These are phyloP conservation scores for Colletotrichum lentis DNA, from an alignment of 2,329 filamentous ascomycete species.

Conservation along the genomic window DNA sequence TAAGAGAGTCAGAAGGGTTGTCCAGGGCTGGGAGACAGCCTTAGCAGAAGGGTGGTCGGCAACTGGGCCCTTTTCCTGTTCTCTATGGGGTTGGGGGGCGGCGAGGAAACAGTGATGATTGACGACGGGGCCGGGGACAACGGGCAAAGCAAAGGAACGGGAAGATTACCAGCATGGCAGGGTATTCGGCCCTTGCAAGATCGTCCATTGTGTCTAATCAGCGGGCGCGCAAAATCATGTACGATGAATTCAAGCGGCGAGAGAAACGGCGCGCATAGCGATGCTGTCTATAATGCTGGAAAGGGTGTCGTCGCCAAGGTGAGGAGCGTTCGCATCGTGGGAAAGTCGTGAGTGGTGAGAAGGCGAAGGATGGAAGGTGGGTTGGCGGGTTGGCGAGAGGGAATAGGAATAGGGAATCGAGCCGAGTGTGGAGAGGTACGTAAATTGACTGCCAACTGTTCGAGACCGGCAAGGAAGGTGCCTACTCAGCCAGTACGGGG, in stretches of 20 bases:
- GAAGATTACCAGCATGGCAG: slow-evolving; percentile 81
- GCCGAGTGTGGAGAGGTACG: slow-evolving; percentile 22
- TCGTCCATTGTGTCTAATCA: slow-evolving; percentile 68
- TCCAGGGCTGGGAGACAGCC: neutral
- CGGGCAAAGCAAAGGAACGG: neutral
- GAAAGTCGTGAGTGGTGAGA: slow-evolving; percentile 27
- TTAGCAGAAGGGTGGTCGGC: neutral
- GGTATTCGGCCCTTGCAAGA: slow-evolving; percentile 88
- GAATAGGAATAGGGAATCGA: slow-evolving; percentile 8
- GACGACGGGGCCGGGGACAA: neutral
- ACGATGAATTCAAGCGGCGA: slow-evolving; percentile 31
- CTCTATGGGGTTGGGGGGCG: neutral
- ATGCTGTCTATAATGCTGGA: slow-evolving; percentile 38
- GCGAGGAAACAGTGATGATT: slow-evolving; percentile 17
- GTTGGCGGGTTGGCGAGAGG: slow-evolving; percentile 16
- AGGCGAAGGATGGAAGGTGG: neutral
- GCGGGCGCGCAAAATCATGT: slow-evolving; percentile 36
- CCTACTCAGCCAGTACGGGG: neutral
- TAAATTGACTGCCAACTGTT: slow-evolving; percentile 5
- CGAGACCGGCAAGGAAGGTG: slow-evolving; percentile 25
- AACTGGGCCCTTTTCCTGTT: neutral
- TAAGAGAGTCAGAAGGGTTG: neutral
- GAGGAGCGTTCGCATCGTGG: slow-evolving; percentile 38
- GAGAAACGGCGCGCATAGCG: slow-evolving; percentile 39
- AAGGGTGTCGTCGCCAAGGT: slow-evolving; percentile 28